Evolutionary conservation across 2,329 filamentous ascomycete genomes (phyloP), one percentile per base, ranked within the genome.

Genomic region (Dothiorella sarmentorum): DNA sequence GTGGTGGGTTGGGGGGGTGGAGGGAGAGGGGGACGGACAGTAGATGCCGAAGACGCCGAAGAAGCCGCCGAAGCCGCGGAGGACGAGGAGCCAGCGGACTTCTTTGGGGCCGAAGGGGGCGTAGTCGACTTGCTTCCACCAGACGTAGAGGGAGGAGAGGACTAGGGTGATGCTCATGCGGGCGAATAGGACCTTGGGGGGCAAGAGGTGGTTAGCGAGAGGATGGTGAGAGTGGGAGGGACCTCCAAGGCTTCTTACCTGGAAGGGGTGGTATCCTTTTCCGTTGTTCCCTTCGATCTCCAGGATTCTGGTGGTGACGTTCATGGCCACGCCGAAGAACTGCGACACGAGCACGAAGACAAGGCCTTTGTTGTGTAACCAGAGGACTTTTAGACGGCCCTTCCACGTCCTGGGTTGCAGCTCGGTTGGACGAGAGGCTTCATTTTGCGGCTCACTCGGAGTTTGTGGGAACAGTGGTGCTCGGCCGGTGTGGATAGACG

Each of bases 271-370:
- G 78, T 95, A 87, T 2, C 84, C 84, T 45, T 85, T 68, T 68
- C 72, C 87, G 63, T 88, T 79, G 17, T 88, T 78, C 10, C 83
- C 83, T 64, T 84, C 78, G 33, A 82, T 79, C 69, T 95, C 90
- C 37, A 96, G 77, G 10, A 93, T 72, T 18, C 91, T 81, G 0
- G 90, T 89, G 38, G 85, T 85, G 9, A 95, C 83, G 70, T 94
- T 95, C 92, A 96, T 96, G 55, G 89, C 73, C 0, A 88, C 86
- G 1, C 87, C 90, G 65, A 96, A 96, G 33, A 94, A 76, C 72
- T 96, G 91, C 0, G 90, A 83, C 2, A 87, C 61, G 17, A 91
- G 77, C 42, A 96, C 89, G 43, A 91, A 78, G 20, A 88, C 77
- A 18, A 92, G 81, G 2, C 89, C 89, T 64, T 87, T 86, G 67